Evolutionary conservation across 2,329 filamentous ascomycete genomes (phyloP).

Genomic region (Diplodia corticola): DNA sequence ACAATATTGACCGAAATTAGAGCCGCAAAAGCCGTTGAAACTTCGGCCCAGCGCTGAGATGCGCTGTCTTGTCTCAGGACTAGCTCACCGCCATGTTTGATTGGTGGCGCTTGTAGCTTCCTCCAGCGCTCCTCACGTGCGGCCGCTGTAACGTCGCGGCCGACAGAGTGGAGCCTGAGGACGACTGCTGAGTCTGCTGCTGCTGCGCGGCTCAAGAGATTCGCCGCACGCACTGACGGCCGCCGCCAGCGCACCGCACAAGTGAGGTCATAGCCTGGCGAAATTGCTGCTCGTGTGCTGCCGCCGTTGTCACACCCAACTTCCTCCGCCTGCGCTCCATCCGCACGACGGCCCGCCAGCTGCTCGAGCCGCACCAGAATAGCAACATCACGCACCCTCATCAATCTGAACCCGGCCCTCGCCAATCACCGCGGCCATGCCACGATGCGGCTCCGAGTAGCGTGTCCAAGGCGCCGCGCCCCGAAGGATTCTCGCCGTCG

Average conservation of each 20-base stretch:
- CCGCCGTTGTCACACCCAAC: background rate
- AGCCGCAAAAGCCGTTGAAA: constrained; percentile 20
- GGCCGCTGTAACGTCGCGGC: background rate
- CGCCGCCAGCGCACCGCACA: constrained; percentile 1
- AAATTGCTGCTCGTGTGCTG: constrained; percentile 14
- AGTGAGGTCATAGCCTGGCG: constrained; percentile 13
- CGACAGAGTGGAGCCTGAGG: constrained; percentile 6
- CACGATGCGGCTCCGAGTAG: background rate
- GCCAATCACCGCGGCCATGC: background rate
- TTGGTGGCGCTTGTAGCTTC: constrained; percentile 17
- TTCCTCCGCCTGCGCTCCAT: background rate
- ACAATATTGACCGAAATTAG: constrained; percentile 21
- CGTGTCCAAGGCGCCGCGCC: background rate
- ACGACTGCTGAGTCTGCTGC: background rate
- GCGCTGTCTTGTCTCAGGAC: constrained; percentile 20
- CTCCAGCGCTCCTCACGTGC: constrained; percentile 1
- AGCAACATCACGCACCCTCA: constrained; percentile 13
- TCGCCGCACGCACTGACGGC: constrained; percentile 4
- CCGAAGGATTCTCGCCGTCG: constrained; percentile 1
- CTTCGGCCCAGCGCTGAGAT: constrained; percentile 1
- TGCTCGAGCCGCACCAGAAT: background rate
- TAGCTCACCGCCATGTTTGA: constrained; percentile 19
- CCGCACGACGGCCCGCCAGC: background rate
- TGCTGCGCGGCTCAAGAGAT: background rate
- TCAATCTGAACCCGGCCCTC: background rate